Evolutionary conservation across 2,329 filamentous ascomycete genomes (phyloP).

Genomic region (Shiraia sp.): DNA sequence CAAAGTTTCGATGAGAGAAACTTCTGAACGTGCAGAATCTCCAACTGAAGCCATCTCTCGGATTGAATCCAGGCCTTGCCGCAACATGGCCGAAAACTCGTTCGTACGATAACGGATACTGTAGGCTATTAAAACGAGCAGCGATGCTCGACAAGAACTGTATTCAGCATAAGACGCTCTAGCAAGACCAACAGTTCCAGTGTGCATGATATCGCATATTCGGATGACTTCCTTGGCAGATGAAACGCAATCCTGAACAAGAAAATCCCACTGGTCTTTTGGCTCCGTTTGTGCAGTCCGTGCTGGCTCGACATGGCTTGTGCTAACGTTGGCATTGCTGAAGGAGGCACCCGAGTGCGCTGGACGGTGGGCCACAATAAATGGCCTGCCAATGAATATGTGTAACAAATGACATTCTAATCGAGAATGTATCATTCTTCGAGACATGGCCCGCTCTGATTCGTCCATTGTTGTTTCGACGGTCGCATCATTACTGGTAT

Average conservation of each 20-base stretch:
- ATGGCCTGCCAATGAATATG: slow-evolving; percentile 18
- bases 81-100: slow-evolving; percentile 11
- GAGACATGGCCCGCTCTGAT: slow-evolving; percentile 1
- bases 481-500: not conserved
- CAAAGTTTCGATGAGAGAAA: slow-evolving; percentile 11
- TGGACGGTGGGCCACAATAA: slow-evolving; percentile 13
- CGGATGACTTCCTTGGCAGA: slow-evolving; percentile 13
- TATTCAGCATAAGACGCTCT: slow-evolving; percentile 15
- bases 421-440: slow-evolving; percentile 5
- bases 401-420: slow-evolving; percentile 14
- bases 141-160: slow-evolving; percentile 15
- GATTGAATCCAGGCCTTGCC: slow-evolving; percentile 9
- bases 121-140: slow-evolving; percentile 15
- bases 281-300: not conserved
- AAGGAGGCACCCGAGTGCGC: too few species aligned
- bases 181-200: slow-evolving; percentile 13
- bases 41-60: slow-evolving; percentile 15
- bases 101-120: slow-evolving; percentile 11
- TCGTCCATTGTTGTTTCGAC: not conserved
- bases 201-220: slow-evolving; percentile 10
- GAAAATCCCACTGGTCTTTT: slow-evolving; percentile 5
- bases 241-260: slow-evolving; percentile 12
- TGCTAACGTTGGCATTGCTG: too few species aligned
- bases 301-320: not conserved
- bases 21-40: slow-evolving; percentile 15